Conservation (phyloP, 495 filamentous ascomycete species). For the Cladorrhinum samala region DNA sequence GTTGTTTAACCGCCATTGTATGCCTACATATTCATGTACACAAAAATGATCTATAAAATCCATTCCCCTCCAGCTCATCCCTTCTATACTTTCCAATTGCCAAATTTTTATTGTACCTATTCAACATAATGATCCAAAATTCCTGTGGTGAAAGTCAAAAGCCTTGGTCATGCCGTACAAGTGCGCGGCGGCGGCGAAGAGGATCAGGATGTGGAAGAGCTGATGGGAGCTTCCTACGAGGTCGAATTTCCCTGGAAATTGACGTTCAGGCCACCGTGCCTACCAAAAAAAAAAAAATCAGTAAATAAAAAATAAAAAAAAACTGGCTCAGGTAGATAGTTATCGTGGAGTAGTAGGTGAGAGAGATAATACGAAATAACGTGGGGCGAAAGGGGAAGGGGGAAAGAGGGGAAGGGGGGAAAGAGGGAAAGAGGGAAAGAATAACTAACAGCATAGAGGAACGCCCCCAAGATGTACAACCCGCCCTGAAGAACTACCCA, state of each 20-base stretch:
- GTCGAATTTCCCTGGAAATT: slow-evolving; percentile 59
- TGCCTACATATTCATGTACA: too few species aligned
- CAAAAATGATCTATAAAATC: too few species aligned
- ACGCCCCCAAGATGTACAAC: slow-evolving; percentile 81
- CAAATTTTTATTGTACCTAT: neutral
- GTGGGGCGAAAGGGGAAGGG: neutral
- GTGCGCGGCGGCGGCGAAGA: slow-evolving; percentile 60
- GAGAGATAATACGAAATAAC: neutral
- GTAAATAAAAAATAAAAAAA: too few species aligned
- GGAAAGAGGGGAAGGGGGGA: too few species aligned
- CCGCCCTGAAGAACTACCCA: slow-evolving; percentile 74
- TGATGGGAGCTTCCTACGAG: slow-evolving; percentile 76
- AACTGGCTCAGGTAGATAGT: too few species aligned
- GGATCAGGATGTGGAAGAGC: slow-evolving; percentile 69
- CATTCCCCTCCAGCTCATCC: too few species aligned
- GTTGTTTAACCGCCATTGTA: too few species aligned
- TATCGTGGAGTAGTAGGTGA: too few species aligned
- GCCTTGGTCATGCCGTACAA: slow-evolving; percentile 54
- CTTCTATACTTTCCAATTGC: too few species aligned
- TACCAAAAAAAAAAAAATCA: slow-evolving; percentile 3
- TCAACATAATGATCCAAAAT: slow-evolving; percentile 31
- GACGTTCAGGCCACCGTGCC: slow-evolving; percentile 57
- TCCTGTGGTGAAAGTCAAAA: slow-evolving; percentile 43
- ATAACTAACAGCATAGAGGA: slow-evolving; percentile 61
- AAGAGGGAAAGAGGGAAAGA: too few species aligned